phyloP scores from a whole-genome alignment of 1,284 basidiomycete species.

The Schizophyllum amplum region DNA sequence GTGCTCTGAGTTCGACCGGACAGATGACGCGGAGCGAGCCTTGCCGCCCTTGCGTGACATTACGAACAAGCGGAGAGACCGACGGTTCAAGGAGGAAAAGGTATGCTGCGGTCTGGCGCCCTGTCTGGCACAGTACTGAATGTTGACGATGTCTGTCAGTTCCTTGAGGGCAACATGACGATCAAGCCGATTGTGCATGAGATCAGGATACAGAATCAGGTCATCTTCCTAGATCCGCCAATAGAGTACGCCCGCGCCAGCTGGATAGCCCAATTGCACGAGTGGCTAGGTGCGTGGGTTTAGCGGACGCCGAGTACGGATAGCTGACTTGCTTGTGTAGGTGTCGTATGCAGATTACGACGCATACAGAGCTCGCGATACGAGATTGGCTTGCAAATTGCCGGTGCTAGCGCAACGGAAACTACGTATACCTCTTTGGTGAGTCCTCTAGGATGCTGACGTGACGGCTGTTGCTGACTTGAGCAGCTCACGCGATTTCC shows the following conservation, averaged over 20 bases:
- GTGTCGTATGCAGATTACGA: slow-evolving; percentile 82
- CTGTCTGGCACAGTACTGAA: slow-evolving; percentile 1
- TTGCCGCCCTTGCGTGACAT: slow-evolving; percentile 41
- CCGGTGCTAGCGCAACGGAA: slow-evolving; percentile 53
- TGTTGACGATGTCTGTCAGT: slow-evolving; percentile 26
- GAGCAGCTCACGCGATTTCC: slow-evolving; percentile 68
- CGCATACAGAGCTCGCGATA: slow-evolving; percentile 93
- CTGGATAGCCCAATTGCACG: slow-evolving; percentile 90
- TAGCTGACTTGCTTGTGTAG: slow-evolving; percentile 34
- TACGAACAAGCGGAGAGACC: slow-evolving; percentile 57
- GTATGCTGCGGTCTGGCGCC: slow-evolving; percentile 22
- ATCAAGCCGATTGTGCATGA: slow-evolving; percentile 87
- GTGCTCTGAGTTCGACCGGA: slow-evolving; percentile 79
- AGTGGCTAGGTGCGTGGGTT: slow-evolving; percentile 65
- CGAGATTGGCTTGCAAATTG: slow-evolving; percentile 90
- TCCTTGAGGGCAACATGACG: slow-evolving; percentile 60
- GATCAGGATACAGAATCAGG: slow-evolving; percentile 96
- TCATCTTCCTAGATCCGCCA: slow-evolving; percentile 97
- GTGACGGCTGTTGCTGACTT: slow-evolving; percentile 1
- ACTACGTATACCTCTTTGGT: slow-evolving; percentile 80
- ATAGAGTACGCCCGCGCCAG: slow-evolving; percentile 89
- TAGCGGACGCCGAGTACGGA: not conserved
- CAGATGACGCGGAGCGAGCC: slow-evolving; percentile 60
- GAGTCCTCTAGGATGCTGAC: slow-evolving; percentile 19
- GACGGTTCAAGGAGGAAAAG: slow-evolving; percentile 63